These are phyloP conservation scores for Quercus lobata DNA, from an alignment of 331 rosid genomes.

Conservation along the genomic window DNA sequence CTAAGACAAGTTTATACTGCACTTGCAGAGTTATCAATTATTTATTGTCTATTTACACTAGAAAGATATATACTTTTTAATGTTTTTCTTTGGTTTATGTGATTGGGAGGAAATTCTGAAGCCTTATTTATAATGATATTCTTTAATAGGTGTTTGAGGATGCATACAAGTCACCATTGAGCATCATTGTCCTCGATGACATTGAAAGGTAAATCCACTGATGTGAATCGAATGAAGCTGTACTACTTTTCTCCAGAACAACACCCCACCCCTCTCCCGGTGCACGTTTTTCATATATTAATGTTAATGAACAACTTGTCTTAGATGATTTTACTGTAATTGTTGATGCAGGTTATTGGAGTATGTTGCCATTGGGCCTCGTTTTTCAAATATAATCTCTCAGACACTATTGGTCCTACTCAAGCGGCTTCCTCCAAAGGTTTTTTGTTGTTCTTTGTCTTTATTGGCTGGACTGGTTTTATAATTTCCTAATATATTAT, in stretches of 20 bases:
- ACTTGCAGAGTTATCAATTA: background rate
- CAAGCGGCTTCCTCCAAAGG: constrained; percentile 95
- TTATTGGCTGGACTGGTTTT: background rate
- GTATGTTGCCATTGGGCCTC: constrained; percentile 88
- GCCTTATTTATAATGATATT: background rate
- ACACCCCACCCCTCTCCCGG: background rate
- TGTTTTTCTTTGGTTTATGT: constrained; percentile 1
- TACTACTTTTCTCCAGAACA: no score
- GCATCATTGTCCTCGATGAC: constrained; percentile 92
- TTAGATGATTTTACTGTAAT: background rate
- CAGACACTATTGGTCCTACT: constrained; percentile 83
- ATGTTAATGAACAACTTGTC: background rate
- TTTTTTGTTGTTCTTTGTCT: constrained; percentile 22
- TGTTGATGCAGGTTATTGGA: constrained; percentile 64
- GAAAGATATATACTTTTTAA: constrained; percentile 9
- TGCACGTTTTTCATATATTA: background rate
- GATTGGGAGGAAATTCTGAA: constrained; percentile 15
- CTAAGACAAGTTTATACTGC: constrained; percentile 9
- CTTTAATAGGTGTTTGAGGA: constrained; percentile 83
- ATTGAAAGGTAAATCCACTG: constrained; percentile 64
- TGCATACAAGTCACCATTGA: constrained; percentile 95
- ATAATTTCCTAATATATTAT: background rate
- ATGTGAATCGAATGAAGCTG: background rate
- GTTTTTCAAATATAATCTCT: constrained; percentile 80
- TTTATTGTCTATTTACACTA: background rate